Percentiles rank a stretch among this genome's conserved stretches.
These are phyloP conservation scores for Pinus tabuliformis DNA, from an alignment of 75 land plant genomes.

Conservation along the genomic window DNA sequence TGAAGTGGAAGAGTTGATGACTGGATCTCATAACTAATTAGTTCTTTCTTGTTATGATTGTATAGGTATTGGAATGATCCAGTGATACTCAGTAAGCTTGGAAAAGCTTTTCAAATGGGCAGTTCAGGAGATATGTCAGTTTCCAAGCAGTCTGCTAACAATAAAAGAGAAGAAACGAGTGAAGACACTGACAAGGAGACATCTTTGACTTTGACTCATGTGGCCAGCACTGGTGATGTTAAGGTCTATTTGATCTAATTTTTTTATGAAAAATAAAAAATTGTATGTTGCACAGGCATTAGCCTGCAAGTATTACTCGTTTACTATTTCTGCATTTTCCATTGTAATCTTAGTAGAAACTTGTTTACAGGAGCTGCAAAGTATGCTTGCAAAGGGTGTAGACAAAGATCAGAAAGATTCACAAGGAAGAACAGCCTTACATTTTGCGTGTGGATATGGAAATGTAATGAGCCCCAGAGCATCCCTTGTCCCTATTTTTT, in stretches of 20 bases:
- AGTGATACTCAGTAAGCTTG: constrained; percentile 38
- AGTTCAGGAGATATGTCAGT: constrained; percentile 18
- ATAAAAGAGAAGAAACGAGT: constrained; percentile 9
- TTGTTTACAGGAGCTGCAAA: constrained; percentile 1
- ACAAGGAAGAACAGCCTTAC: constrained; percentile 41
- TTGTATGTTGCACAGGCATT: background rate
- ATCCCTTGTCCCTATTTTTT: background rate
- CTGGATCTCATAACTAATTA: background rate
- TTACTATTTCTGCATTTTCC: background rate
- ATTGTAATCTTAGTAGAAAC: background rate
- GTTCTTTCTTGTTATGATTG: background rate
- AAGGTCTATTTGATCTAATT: constrained; percentile 20
- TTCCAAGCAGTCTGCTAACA: constrained; percentile 11
- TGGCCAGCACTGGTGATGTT: constrained; percentile 47
- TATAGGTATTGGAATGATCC: constrained; percentile 58
- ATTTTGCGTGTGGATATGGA: constrained; percentile 48
- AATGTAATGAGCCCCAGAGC: constrained; percentile 11
- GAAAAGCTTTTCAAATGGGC: constrained; percentile 43
- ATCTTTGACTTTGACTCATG: constrained; percentile 36
- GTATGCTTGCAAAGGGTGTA: constrained; percentile 21
- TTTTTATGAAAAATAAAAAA: background rate
- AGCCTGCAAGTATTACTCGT: background rate
- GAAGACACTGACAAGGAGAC: constrained; percentile 39
- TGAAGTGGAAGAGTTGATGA: background rate
- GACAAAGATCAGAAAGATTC: constrained; percentile 29